phyloP scores from a whole-genome alignment of 805 yeast species.

The Saccharomycopsis schoenii region DNA sequence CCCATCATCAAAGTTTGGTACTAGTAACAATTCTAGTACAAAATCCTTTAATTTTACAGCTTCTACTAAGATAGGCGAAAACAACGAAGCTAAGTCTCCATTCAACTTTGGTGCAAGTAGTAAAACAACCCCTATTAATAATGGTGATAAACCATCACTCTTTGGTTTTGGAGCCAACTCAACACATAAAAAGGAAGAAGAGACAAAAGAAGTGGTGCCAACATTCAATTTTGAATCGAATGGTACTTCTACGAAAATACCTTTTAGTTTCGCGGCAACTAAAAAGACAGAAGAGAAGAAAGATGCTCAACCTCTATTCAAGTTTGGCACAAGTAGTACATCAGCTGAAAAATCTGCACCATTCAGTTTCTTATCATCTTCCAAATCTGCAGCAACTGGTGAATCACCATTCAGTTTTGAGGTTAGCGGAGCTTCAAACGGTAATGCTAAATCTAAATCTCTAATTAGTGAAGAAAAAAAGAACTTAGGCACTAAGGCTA shows the following conservation, averaged over 20 bases:
- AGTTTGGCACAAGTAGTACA: not conserved
- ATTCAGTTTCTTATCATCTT: not conserved
- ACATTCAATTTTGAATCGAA: constrained; percentile 3
- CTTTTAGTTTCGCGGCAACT: constrained; percentile 1
- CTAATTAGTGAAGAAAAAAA: not conserved
- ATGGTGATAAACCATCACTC: not conserved
- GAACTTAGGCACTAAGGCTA: not conserved
- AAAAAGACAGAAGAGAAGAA: not conserved
- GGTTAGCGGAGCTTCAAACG: not conserved
- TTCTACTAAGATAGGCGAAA: not conserved
- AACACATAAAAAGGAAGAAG: not conserved
- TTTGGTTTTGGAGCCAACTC: constrained; percentile 7
- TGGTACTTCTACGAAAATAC: not conserved
- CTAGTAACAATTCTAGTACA: not conserved
- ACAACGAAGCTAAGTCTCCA: not conserved
- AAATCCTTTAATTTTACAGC: not conserved
- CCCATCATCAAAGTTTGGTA: not conserved
- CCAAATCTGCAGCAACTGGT: not conserved
- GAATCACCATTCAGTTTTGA: constrained; percentile 13
- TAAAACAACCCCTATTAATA: not conserved
- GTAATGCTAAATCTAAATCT: not conserved
- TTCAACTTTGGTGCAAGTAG: not conserved
- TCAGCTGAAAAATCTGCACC: not conserved
- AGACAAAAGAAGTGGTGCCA: not conserved
- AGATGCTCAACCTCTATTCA: not conserved